Conservation (phyloP, 2,329 filamentous ascomycete genomes). For the Alternaria sp. region DNA sequence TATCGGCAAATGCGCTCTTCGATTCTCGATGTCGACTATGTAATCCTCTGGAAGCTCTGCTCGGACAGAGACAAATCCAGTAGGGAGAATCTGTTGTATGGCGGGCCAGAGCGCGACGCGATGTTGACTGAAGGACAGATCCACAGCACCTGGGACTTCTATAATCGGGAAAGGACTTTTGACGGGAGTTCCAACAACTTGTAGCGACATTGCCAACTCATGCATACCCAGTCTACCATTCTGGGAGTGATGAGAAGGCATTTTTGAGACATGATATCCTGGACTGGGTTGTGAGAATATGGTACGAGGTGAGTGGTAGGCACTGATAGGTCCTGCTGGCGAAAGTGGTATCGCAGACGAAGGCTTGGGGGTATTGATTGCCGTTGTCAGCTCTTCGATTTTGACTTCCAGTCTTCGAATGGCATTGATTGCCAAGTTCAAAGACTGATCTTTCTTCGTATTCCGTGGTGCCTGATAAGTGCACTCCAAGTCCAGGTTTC, state of each 20-base stretch:
- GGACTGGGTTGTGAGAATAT: conserved; percentile 45
- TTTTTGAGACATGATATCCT: conserved; percentile 19
- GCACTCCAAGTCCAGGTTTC: conserved; percentile 59
- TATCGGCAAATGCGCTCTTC: conserved; percentile 56
- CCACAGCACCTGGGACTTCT: conserved; percentile 37
- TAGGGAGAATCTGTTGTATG: conserved; percentile 55
- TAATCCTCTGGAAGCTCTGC: conserved; percentile 58
- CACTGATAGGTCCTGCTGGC: conserved; percentile 26
- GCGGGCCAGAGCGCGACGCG: conserved; percentile 61
- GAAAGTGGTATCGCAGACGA: conserved; percentile 16
- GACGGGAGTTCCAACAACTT: conserved; percentile 36
- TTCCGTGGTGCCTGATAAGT: conserved; percentile 63
- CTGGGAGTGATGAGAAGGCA: conserved; percentile 20
- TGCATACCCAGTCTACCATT: conserved; percentile 34
- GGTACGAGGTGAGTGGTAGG: conserved; percentile 40
- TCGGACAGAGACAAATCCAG: conserved; percentile 51
- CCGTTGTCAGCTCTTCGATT: conserved; percentile 59
- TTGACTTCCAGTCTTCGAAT: conserved; percentile 63
- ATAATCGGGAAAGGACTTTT: conserved; percentile 33
- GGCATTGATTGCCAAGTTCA: conserved; percentile 64
- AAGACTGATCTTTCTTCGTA: conserved; percentile 64
- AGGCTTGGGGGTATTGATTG: conserved; percentile 38
- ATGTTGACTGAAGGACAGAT: conserved; percentile 62
- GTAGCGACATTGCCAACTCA: conserved; percentile 40
- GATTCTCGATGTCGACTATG: conserved; percentile 60